Evolutionary conservation across 1,284 basidiomycete species (phyloP).

Genomic region (Earliella scabrosa): DNA sequence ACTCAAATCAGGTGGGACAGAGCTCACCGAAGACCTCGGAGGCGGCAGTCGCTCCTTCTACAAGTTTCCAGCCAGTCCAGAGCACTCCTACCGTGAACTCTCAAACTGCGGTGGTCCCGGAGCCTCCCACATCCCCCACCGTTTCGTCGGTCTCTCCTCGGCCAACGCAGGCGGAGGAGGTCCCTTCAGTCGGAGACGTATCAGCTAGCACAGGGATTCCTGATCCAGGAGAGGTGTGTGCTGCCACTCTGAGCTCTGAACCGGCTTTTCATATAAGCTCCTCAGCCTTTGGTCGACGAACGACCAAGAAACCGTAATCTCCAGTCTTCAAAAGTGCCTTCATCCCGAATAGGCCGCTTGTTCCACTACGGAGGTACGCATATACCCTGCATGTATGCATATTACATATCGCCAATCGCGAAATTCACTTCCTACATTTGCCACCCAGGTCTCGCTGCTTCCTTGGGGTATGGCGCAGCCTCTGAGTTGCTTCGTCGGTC

Average conservation of each 20-base stretch:
- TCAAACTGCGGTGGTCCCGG: background rate
- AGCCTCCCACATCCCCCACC: too few relatives aligned
- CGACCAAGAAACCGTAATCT: constrained; percentile 48
- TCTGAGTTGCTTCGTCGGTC: constrained; percentile 44
- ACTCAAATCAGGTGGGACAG: too few relatives aligned
- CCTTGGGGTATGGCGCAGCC: constrained; percentile 73
- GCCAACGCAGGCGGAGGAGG: too few relatives aligned
- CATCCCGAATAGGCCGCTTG: constrained; percentile 83
- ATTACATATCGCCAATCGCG: too few relatives aligned
- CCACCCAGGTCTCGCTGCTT: constrained; percentile 67
- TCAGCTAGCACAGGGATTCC: constrained; percentile 10
- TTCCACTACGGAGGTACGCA: constrained; percentile 90
- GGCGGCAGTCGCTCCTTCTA: too few relatives aligned
- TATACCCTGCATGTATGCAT: background rate
- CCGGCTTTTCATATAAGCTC: background rate
- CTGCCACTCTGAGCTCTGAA: background rate
- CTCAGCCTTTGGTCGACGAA: constrained; percentile 1
- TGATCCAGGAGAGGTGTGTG: constrained; percentile 7
- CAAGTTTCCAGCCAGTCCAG: too few relatives aligned
- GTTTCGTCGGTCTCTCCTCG: too few relatives aligned
- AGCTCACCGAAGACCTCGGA: background rate
- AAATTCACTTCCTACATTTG: background rate
- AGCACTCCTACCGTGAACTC: too few relatives aligned
- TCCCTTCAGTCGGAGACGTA: constrained; percentile 1
- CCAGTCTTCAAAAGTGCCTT: constrained; percentile 84